Base-by-base conservation (phyloP, 2,329 filamentous ascomycete species). In the Penicillium griseofulvum region DNA sequence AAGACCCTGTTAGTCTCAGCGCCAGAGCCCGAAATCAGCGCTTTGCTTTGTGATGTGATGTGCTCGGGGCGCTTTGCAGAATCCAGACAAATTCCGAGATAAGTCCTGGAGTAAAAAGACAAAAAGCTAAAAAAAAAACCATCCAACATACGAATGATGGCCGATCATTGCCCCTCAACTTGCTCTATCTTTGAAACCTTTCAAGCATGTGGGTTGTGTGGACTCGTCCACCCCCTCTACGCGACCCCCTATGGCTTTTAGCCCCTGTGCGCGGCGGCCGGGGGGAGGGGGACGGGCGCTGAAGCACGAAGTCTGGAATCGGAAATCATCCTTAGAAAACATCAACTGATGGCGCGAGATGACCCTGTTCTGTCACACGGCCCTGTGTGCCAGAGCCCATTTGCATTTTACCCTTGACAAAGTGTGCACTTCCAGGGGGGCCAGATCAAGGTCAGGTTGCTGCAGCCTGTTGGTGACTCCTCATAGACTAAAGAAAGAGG, bases 311-410 rank as follows among this genome's bases (percentile, higher is more conserved):
- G 47, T 45, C 52, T 54, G 33, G 28, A 51, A 45, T 39, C 47
- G 19, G 33, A 41, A 33, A 54, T 45, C 47, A 54, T 47, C 52
- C 52, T 50, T 47, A 44, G 39, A 50, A 31, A 8, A 38, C 46
- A 44, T 50, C 52, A 54, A 54, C 52, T 51, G 52, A 54, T 50
- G 24, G 52, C 17, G 50, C 26, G 9, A 43, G 39, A 54, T 50
- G 38, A 54, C 45, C 12, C 19, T 28, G 19, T 53, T 43, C 26
- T 38, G 52, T 50, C 52, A 50, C 52, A 49, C 45, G 52, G 45
- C 24, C 31, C 52, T 22, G 14, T 24, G 38, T 34, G 43, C 43
- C 22, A 26, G 43, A 42, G 50, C 36, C 17, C 43, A 26, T 34
- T 38, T 52, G 31, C 29, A 53, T 53, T 53, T 41, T 48, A 17